Evolutionary conservation across 495 filamentous ascomycete genomes (phyloP).

Genomic region (Cercophora newfieldiana): DNA sequence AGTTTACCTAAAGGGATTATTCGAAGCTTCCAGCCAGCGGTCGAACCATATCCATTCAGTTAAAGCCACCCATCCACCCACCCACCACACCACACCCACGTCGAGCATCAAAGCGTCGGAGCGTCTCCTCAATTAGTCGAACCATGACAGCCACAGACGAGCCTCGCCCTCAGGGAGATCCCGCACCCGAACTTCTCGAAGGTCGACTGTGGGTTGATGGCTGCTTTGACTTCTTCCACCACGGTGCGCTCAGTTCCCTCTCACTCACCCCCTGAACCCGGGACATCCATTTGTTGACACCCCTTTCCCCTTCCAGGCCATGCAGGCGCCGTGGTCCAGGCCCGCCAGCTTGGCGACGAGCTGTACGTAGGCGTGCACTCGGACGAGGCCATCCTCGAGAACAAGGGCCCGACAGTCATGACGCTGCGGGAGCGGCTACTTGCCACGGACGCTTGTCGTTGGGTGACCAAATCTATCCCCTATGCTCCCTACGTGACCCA

Average conservation of each 20-base stretch:
- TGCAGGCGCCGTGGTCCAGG: slow-evolving; percentile 92
- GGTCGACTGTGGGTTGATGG: slow-evolving; percentile 95
- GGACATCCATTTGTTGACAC: neutral
- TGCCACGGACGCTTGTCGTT: slow-evolving; percentile 91
- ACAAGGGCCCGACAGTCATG: slow-evolving; percentile 99
- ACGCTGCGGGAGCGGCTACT: slow-evolving; percentile 85
- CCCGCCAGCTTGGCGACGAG: slow-evolving; percentile 69
- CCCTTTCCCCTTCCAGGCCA: slow-evolving; percentile 59
- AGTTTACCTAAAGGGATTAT: neutral
- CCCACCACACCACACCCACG: neutral
- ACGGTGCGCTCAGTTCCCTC: slow-evolving; percentile 60
- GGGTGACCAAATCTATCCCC: slow-evolving; percentile 80
- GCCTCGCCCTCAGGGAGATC: slow-evolving; percentile 34
- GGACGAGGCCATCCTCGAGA: slow-evolving; percentile 89
- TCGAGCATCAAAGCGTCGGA: slow-evolving; percentile 7
- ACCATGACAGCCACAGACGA: slow-evolving; percentile 27
- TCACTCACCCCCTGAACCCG: neutral
- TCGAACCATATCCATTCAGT: neutral
- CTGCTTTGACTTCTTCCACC: slow-evolving; percentile 98
- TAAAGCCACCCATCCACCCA: neutral
- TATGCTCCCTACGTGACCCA: slow-evolving; percentile 93
- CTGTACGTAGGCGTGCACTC: slow-evolving; percentile 91
- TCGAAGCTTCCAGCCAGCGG: neutral
- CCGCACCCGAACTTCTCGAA: slow-evolving; percentile 55
- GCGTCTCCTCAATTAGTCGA: neutral